Evolutionary conservation across 192 early-diverging fungal genomes (phyloP), one percentile per base, ranked within the genome.

Genomic region (Umbelopsis isabellina): DNA sequence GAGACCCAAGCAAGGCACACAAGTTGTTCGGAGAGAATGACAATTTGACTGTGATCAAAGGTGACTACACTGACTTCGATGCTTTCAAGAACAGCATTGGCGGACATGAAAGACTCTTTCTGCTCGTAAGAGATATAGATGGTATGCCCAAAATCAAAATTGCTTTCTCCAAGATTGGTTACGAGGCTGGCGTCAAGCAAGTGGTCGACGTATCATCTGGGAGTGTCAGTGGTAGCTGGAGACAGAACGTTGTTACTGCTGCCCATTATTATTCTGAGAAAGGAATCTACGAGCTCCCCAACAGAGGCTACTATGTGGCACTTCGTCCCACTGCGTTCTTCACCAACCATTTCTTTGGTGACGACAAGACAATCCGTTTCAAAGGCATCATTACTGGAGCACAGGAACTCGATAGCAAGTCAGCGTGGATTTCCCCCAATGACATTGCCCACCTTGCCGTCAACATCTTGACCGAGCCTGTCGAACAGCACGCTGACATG

Each of bases 251-350:
- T 10, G n/a, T 44, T 46, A 21, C 21, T 46, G 0, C 65, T 44
- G 1, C 21, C 2, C 25, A 70, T 25, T 48, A 25, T 23, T n/a
- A n/a, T 55, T 0, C 21, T 23, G 45, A 44, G 18, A 9, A 68
- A 50, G 46, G 25, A 23, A 68, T 49, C n/a, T 49, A 49, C 45
- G 35, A 23, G 12, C 41, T 66, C 1, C 65, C 65, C 18, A 47
- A 66, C 65, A 46, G 65, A 27, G 65, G 65, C n/a, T 11, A 23
- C n/a, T 69, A 65, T 13, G 46, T 69, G 8, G 27, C 61, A 5
- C 41, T 74, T 4, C 73, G 73, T 41, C 73, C 73, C 0, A 61
- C 49, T 69, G 47, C 45, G 15, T 74, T 74, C 67, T 58, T 74
- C 27, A 49, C 44, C 16, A 69, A 65, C 46, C 41, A 47, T 47